Evolutionary conservation across 2,329 filamentous ascomycete species (phyloP).

Genomic region (Scleromitrula shiraiana): DNA sequence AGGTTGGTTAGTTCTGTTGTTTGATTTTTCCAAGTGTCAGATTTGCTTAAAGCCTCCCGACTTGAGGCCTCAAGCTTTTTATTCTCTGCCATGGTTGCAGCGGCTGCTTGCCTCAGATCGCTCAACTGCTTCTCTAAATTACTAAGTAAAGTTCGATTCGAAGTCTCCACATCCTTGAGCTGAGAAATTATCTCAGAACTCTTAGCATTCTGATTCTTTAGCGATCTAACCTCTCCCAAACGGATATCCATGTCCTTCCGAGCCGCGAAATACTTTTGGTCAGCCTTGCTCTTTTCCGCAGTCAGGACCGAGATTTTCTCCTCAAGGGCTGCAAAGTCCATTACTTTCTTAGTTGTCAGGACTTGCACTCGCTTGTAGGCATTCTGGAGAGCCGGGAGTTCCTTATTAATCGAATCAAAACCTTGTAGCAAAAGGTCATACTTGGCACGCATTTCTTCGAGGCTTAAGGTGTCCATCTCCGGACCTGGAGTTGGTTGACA

Average conservation of each 20-base stretch:
- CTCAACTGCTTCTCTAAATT: conserved; percentile 88
- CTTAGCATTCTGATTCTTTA: conserved; percentile 78
- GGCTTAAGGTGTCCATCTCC: conserved; percentile 49
- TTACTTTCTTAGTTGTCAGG: conserved; percentile 77
- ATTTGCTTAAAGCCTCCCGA: conserved; percentile 59
- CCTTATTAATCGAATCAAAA: conserved; percentile 75
- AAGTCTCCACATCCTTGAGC: conserved; percentile 80
- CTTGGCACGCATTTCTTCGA: conserved; percentile 66
- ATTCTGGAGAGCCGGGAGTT: conserved; percentile 80
- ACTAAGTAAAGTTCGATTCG: conserved; percentile 64
- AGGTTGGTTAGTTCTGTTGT: conserved; percentile 67
- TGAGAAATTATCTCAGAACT: conserved; percentile 90
- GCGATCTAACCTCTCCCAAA: conserved; percentile 67
- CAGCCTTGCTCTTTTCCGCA: conserved; percentile 90
- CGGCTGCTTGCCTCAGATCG: conserved; percentile 72
- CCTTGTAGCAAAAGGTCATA: conserved; percentile 70
- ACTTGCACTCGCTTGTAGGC: conserved; percentile 86
- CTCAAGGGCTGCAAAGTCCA: conserved; percentile 67
- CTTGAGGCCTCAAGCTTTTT: conserved; percentile 66
- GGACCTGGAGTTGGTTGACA: conserved; percentile 33
- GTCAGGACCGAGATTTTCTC: conserved; percentile 66
- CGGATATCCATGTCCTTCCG: conserved; percentile 89
- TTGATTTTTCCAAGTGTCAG: conserved; percentile 68
- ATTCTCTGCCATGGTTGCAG: conserved; percentile 61
- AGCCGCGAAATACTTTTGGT: conserved; percentile 95